Evolutionary conservation across 202 grass and related monocot species (phyloP).

Genomic region (Hordeum pubiflorum): DNA sequence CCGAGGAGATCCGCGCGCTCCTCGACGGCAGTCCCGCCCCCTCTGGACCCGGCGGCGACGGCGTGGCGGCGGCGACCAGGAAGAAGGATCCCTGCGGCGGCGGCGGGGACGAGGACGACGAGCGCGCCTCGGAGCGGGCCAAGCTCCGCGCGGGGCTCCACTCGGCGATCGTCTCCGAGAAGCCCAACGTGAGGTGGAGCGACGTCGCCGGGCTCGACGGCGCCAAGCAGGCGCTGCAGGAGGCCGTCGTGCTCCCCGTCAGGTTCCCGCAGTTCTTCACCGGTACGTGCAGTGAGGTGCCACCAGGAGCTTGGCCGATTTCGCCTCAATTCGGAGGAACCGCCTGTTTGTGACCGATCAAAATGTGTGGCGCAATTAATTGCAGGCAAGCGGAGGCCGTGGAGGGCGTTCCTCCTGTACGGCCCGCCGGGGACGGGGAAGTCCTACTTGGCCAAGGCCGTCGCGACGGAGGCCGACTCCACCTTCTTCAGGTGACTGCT

Average conservation of each 20-base stretch:
- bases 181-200: constrained; percentile 33
- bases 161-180: constrained; percentile 30
- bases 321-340: neutral
- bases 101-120: constrained; percentile 18
- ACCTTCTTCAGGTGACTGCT: constrained; percentile 44
- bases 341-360: neutral
- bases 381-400: constrained; percentile 44
- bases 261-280: constrained; percentile 39
- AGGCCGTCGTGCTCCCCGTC: constrained; percentile 32
- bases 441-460: constrained; percentile 45
- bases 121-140: constrained; percentile 12
- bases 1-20: constrained; percentile 44
- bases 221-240: constrained; percentile 42
- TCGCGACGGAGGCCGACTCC: constrained; percentile 44
- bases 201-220: constrained; percentile 31
- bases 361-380: neutral
- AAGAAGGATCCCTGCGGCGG: neutral
- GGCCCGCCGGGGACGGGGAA: constrained; percentile 44
- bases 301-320: neutral
- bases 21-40: neutral
- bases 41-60: neutral
- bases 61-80: constrained; percentile 21
- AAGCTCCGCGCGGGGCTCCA: constrained; percentile 16
- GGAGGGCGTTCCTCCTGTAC: constrained; percentile 48
- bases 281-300: neutral